Evolutionary conservation across 116 monocot genomes (phyloP).

Genomic region (Phalaenopsis hybrid): DNA sequence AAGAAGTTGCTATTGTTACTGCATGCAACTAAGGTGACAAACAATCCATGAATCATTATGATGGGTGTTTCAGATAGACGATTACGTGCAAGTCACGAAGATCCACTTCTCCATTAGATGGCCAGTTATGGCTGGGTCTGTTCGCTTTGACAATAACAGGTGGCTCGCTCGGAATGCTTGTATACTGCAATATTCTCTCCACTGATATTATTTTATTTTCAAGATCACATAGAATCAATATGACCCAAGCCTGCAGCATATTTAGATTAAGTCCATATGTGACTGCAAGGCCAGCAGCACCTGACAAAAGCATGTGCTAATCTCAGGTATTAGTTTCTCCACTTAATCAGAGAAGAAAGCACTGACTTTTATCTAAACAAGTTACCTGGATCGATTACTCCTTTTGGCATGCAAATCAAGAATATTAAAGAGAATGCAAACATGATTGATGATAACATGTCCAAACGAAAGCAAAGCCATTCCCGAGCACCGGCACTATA

Average conservation of each 20-base stretch:
- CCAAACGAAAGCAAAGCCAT: slow-evolving; percentile 75
- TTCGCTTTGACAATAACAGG: slow-evolving; percentile 46
- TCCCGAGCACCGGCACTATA: slow-evolving; percentile 61
- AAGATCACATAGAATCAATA: slow-evolving; percentile 63
- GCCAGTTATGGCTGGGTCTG: slow-evolving; percentile 52
- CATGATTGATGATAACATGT: slow-evolving; percentile 56
- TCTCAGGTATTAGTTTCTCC: neutral
- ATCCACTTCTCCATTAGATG: slow-evolving; percentile 51
- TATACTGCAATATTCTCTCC: slow-evolving; percentile 80
- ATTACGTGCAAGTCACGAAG: slow-evolving; percentile 54
- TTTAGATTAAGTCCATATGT: slow-evolving; percentile 80
- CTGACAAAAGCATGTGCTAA: slow-evolving; percentile 18
- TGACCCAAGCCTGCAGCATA: slow-evolving; percentile 53
- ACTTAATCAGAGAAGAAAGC: neutral
- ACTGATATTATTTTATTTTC: slow-evolving; percentile 84
- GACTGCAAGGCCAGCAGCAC: slow-evolving; percentile 73
- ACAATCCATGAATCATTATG: neutral
- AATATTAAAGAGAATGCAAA: slow-evolving; percentile 79
- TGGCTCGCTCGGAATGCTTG: slow-evolving; percentile 59
- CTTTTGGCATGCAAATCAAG: slow-evolving; percentile 55
- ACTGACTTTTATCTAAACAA: no score
- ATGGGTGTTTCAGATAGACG: neutral
- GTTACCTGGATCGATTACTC: slow-evolving; percentile 78
- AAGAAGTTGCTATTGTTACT: neutral
- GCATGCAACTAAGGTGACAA: neutral